Percentiles rank a stretch among this genome's conserved stretches.
Evolutionary conservation across 129 eudicot species (phyloP).

Genomic region (Arctium lappa): DNA sequence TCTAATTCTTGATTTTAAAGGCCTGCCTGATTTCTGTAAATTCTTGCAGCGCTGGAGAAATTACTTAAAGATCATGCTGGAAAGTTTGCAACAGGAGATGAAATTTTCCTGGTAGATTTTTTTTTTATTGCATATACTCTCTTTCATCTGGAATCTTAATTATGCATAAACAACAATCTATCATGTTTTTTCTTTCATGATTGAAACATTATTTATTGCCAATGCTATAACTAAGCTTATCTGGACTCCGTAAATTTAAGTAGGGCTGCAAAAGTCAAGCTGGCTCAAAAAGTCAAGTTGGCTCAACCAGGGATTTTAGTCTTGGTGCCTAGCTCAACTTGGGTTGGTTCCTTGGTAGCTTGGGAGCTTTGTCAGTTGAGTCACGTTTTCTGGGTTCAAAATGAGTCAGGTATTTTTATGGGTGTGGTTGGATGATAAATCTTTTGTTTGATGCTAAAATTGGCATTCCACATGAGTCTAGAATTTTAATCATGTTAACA

Average conservation of each 20-base stretch:
- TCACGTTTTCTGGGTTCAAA: no score
- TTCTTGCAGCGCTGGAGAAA: conserved; percentile 60
- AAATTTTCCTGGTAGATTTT: conserved; percentile 53
- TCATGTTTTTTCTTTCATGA: not conserved
- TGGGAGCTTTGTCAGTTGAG: no score
- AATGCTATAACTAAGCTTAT: not conserved
- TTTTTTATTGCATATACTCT: not conserved
- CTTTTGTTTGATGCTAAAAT: not conserved
- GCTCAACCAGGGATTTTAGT: not conserved
- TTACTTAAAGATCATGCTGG: conserved; percentile 59
- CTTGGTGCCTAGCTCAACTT: not conserved
- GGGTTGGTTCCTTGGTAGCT: no score
- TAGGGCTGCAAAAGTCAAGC: not conserved
- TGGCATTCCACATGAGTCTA: not conserved
- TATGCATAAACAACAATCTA: not conserved
- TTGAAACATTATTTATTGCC: not conserved
- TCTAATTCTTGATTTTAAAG: not conserved
- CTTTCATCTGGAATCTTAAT: not conserved
- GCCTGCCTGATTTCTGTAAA: conserved; percentile 10
- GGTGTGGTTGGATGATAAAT: no score
- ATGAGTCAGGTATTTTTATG: no score
- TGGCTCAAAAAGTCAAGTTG: not conserved
- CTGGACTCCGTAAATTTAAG: not conserved
- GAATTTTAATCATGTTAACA: no score
- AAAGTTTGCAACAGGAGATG: conserved; percentile 80